A percentile compares a stretch with the other conserved stretches of the same genome.
These are phyloP conservation scores for Penicillium maclennaniae DNA, from an alignment of 495 filamentous ascomycete genomes.

Conservation along the genomic window DNA sequence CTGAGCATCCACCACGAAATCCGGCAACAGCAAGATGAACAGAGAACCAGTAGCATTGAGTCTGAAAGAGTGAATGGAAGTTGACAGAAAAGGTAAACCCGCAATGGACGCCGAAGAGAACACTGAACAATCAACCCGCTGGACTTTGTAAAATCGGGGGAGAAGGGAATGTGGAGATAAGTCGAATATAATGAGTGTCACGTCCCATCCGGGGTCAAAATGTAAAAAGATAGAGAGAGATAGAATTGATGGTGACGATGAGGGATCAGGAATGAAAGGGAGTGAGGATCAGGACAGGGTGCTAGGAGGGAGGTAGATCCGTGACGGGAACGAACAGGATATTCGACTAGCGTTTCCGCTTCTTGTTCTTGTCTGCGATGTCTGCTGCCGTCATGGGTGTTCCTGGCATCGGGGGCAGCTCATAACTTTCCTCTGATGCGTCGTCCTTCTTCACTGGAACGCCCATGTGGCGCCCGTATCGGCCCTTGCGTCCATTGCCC, in stretches of 20 bases:
- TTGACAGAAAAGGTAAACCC: constrained; percentile 12
- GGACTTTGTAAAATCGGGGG: constrained; percentile 26
- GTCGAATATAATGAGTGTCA: constrained; percentile 23
- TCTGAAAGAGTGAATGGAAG: constrained; percentile 24
- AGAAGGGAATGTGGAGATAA: constrained; percentile 20
- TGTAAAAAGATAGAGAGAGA: constrained; percentile 17
- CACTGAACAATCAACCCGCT: constrained; percentile 25
- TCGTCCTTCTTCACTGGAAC: constrained; percentile 70
- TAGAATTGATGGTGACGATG: not conserved
- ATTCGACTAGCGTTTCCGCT: constrained; percentile 59
- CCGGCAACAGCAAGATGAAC: constrained; percentile 11
- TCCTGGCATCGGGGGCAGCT: constrained; percentile 30
- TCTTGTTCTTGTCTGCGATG: constrained; percentile 60
- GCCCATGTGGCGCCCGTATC: constrained; percentile 94
- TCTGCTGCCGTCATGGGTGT: constrained; percentile 33
- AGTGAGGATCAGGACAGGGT: not conserved
- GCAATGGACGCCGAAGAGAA: constrained; percentile 22
- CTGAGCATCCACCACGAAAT: not conserved
- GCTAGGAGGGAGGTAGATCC: not conserved
- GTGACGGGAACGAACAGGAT: not conserved
- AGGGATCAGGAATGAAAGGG: not conserved
- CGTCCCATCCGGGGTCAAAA: constrained; percentile 4
- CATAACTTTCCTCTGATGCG: constrained; percentile 22
- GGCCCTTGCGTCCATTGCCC: constrained; percentile 91
- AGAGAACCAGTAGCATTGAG: constrained; percentile 17